Evolutionary conservation across 345 rosid genomes (phyloP), one percentile per base, ranked within the genome.

Genomic region (Bruguiera gymnorhiza): DNA sequence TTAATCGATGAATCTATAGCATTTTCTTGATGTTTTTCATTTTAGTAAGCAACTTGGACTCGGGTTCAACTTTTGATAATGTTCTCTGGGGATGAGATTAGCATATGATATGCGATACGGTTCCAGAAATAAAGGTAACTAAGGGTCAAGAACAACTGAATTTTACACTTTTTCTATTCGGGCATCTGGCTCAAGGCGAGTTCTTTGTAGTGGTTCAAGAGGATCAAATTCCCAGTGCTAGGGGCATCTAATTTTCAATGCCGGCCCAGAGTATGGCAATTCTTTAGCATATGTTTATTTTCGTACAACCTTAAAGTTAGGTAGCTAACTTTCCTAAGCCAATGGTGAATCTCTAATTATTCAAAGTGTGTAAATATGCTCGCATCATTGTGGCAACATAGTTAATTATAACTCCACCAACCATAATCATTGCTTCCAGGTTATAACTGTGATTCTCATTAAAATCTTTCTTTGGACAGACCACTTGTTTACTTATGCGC

Each of bases 171-270:
- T 31, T 46, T 32, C 21, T 7, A 34, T 18, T 24, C 23, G 59
- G 66, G 63, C 16, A 78, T 24, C 60, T 62, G 75, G 70, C 67
- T 58, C 75, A 16, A 69, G 32, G 57, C 62, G 37, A 60, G 39
- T 55, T 29, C 63, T 36, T 63, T 55, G 11, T 24, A 60, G 48
- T 6, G 54, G 54, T 60, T 57, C 24, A 0, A 65, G 11, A 2
- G 53, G 67, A 62, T n/a, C 66, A 31, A 50, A 31, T n/a, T 50
- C 30, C 64, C 68, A 48, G 31, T 36, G 5, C 0, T 18, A 8
- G 21, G 13, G 72, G 60, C 56, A 69, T 43, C 11, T 10, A 59
- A 24, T 64, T 36, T 60, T 30, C 8, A 21, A 4, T 66, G 55
- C 66, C 23, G 64, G 54, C 18, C 52, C 30, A 6, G 19, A 52